Evolutionary conservation across 495 filamentous ascomycete species (phyloP).

Genomic region (Lophium mytilinum): DNA sequence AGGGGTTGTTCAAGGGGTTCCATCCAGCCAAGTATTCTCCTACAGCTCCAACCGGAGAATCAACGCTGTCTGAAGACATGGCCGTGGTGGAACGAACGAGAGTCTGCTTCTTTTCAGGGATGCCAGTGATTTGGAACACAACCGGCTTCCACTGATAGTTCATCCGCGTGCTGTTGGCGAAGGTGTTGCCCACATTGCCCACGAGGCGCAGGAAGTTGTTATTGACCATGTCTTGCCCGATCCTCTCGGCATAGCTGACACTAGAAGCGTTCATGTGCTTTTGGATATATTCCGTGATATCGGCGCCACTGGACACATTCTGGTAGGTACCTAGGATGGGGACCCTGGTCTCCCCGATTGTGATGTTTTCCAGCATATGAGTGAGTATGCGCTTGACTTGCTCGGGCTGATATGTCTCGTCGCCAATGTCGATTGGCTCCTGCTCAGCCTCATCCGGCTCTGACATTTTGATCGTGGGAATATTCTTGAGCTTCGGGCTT

Average conservation of each 20-base stretch:
- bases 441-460: constrained; percentile 50
- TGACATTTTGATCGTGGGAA: constrained; percentile 43
- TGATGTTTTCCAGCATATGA: constrained; percentile 82
- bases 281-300: constrained; percentile 93
- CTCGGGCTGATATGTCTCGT: constrained; percentile 72
- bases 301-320: constrained; percentile 80
- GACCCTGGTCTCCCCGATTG: constrained; percentile 82
- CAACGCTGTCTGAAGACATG: constrained; percentile 39
- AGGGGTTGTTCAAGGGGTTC: constrained; percentile 83
- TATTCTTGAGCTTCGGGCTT: constrained; percentile 53
- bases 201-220: constrained; percentile 84
- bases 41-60: constrained; percentile 65
- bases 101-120: constrained; percentile 77
- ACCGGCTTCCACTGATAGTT: constrained; percentile 95
- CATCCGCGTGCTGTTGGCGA: constrained; percentile 95
- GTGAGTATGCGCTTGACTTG: constrained; percentile 81
- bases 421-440: constrained; percentile 83
- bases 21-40: constrained; percentile 82
- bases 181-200: constrained; percentile 88
- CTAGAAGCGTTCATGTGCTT: constrained; percentile 74
- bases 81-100: constrained; percentile 63
- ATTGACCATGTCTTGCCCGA: constrained; percentile 85
- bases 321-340: constrained; percentile 91
- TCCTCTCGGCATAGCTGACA: constrained; percentile 80
- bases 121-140: constrained; percentile 76